phyloP scores from a whole-genome alignment of 768 basidiomycete species.

The Macrolepiota fuliginosa region DNA sequence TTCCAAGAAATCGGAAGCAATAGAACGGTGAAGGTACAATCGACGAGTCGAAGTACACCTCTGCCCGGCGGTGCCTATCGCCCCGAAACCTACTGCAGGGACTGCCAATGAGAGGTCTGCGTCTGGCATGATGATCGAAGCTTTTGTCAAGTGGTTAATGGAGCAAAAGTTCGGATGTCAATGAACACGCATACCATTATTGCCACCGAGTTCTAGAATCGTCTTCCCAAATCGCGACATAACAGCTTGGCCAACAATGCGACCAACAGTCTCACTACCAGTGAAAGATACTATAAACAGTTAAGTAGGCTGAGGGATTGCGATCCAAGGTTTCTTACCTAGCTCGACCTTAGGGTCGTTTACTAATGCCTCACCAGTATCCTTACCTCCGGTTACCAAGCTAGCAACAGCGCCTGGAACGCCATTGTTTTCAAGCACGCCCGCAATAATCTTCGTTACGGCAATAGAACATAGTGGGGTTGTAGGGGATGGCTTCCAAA shows the following conservation, averaged over 20 bases:
- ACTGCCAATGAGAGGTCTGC: conserved; percentile 90
- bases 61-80: conserved; percentile 75
- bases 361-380: conserved; percentile 77
- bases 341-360: conserved; percentile 74
- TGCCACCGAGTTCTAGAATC: conserved; percentile 91
- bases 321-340: conserved; percentile 39
- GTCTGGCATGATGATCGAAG: conserved; percentile 90
- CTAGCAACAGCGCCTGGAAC: conserved; percentile 83
- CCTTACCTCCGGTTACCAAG: conserved; percentile 80
- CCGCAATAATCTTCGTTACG: conserved; percentile 78
- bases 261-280: conserved; percentile 86
- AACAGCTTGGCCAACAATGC: conserved; percentile 84
- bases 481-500: conserved; percentile 94
- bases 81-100: conserved; percentile 90
- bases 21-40: conserved; percentile 80
- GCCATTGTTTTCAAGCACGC: conserved; percentile 78
- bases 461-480: conserved; percentile 93
- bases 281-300: conserved; percentile 81
- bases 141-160: conserved; percentile 38
- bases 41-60: conserved; percentile 92
- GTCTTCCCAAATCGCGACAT: conserved; percentile 87
- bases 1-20: conserved; percentile 74
- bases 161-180: neutral
- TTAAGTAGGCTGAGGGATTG: conserved; percentile 8
- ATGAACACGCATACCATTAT: conserved; percentile 67